phyloP scores from a whole-genome alignment of 495 filamentous ascomycete species.

The Penicillium verhagenii region DNA sequence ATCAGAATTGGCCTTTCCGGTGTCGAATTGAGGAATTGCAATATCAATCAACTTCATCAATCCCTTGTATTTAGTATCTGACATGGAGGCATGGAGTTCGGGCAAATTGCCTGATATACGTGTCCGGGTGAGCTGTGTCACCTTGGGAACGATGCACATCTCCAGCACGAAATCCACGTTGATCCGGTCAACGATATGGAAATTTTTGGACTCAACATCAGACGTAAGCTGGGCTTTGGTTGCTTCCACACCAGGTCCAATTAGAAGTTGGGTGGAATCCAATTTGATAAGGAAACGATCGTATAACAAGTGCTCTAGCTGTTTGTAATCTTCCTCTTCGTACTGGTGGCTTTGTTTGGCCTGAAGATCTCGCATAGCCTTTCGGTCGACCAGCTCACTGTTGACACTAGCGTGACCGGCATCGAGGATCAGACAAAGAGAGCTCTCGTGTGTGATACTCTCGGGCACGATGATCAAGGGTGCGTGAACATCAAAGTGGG shows the following conservation, averaged over 20 bases:
- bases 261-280: conserved; percentile 89
- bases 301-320: conserved; percentile 88
- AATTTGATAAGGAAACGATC: conserved; percentile 92
- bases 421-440: conserved; percentile 89
- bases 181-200: conserved; percentile 94
- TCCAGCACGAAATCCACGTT: conserved; percentile 94
- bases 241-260: conserved; percentile 89
- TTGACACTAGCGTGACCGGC: conserved; percentile 93
- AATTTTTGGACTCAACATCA: conserved; percentile 64
- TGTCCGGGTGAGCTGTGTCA: conserved; percentile 89
- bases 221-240: conserved; percentile 80
- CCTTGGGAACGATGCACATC: conserved; percentile 90
- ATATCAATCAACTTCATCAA: conserved; percentile 96
- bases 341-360: conserved; percentile 86
- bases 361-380: conserved; percentile 83
- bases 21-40: conserved; percentile 81
- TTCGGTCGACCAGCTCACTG: conserved; percentile 88
- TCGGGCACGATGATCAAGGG: conserved; percentile 95
- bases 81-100: conserved; percentile 85
- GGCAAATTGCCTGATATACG: conserved; percentile 88
- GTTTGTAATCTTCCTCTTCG: conserved; percentile 82
- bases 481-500: conserved; percentile 91
- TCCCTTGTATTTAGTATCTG: conserved; percentile 93
- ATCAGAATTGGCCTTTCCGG: conserved; percentile 33
- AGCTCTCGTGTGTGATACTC: conserved; percentile 74